Base-by-base conservation (phyloP, 768 basidiomycete genomes). In the Russula olivacea region DNA sequence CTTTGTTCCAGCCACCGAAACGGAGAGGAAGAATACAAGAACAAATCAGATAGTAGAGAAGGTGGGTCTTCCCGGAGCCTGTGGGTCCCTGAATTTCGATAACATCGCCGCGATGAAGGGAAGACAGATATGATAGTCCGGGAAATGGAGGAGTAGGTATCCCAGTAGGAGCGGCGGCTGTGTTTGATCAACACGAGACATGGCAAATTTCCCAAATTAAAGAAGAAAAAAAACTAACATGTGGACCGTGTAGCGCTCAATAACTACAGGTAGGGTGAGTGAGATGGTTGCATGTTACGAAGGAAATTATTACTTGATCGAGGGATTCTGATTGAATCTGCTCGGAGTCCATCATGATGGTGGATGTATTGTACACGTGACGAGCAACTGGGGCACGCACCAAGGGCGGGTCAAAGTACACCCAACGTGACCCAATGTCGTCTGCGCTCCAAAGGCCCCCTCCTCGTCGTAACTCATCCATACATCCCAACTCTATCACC, bases 81-180 rank as follows among this genome's bases (percentile, higher is more conserved):
- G 90, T 76, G 2, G 85, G 81, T 2, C 91, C 91, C 73, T 91
- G 87, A 23, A 94, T 78, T 73, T 90, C 87, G 66, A 93, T 74
- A 45, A 89, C 78, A 71, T 91, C 86, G 40, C 87, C 87, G 51
- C 78, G 75, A 50, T 72, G 65, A 38, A 83, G 69, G 30, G 77
- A 71, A 30, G 76, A 69, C 66, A 70, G 59, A 49, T 53, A 51
- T 7, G 47, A 55, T 25, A 50, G 52, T 17, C 66, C 60, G 48
- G 68, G 21, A 32, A 49, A 61, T 30, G 66, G 60, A n/a, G 56
- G 55, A 14, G 64, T 49, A 15, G 61, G 64, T n/a, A 65, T 53
- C 2, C 55, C 55, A 34, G 36, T 28, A 0, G 55, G 30, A 6
- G 64, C 61, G 1, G 61, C 11, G 25, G 45, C 64, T 65, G 45